Percentiles rank a stretch among this genome's conserved stretches.
phyloP scores from a whole-genome alignment of 345 rosid species.

The Jatropha curcas region DNA sequence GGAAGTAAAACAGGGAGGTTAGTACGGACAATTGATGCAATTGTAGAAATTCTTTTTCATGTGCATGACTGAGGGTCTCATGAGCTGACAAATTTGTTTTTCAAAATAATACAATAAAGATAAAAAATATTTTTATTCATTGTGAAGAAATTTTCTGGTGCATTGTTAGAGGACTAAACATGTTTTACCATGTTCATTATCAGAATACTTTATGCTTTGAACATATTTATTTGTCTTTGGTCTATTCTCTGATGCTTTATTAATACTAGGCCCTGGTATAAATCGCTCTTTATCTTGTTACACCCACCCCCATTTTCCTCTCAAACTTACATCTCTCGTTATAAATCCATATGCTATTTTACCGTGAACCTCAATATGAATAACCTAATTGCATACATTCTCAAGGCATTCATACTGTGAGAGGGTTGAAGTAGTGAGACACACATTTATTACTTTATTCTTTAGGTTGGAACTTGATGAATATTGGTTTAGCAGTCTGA shows the following conservation, averaged over 20 bases:
- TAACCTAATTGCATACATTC: not conserved
- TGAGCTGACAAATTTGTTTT: conserved; percentile 1
- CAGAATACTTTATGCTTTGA: not conserved
- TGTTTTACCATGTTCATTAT: not conserved
- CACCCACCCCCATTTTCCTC: not conserved
- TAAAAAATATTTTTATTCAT: conserved; percentile 1
- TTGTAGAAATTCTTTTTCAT: not conserved
- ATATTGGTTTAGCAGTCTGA: too few species aligned
- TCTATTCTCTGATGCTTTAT: not conserved
- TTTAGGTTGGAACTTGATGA: not conserved
- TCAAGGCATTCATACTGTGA: not conserved
- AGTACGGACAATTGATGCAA: not conserved
- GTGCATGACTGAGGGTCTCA: not conserved
- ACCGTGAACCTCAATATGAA: not conserved
- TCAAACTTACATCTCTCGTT: not conserved
- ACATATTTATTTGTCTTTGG: not conserved
- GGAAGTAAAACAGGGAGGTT: not conserved
- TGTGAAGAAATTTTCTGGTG: not conserved
- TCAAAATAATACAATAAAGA: conserved; percentile 1
- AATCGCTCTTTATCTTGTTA: too few species aligned
- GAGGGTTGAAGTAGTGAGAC: not conserved
- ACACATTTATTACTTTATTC: not conserved
- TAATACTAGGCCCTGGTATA: not conserved
- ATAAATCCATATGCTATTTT: not conserved
- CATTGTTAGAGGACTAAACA: not conserved